These are phyloP conservation scores for Pseudoscleropodium purum DNA, from an alignment of 225 moss, liverwort and hornwort genomes.

Conservation along the genomic window DNA sequence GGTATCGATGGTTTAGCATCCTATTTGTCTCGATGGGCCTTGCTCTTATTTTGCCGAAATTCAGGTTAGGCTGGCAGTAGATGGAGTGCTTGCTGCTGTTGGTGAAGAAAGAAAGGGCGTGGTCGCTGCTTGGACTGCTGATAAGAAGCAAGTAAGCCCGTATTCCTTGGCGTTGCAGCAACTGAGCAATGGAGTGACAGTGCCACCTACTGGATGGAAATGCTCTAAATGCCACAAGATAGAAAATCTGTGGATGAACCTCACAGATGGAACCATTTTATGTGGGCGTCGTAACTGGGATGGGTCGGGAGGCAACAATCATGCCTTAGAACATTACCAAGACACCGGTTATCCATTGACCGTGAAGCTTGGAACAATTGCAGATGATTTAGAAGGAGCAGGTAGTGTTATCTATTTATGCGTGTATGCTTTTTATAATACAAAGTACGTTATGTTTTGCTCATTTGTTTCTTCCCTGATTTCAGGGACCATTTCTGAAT, in stretches of 20 bases:
- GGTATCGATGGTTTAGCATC: not conserved
- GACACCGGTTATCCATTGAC: slow-evolving; percentile 62
- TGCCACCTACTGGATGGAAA: slow-evolving; percentile 78
- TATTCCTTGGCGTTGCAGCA: slow-evolving; percentile 63
- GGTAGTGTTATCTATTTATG: slow-evolving; percentile 13
- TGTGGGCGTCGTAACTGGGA: slow-evolving; percentile 89
- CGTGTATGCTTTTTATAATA: not conserved
- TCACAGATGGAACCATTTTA: slow-evolving; percentile 75
- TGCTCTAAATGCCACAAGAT: slow-evolving; percentile 82
- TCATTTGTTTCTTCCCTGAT: not conserved
- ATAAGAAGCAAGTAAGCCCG: slow-evolving; percentile 69
- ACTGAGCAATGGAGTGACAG: slow-evolving; percentile 75
- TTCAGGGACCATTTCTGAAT: not conserved
- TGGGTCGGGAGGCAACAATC: slow-evolving; percentile 77
- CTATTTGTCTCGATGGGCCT: not conserved
- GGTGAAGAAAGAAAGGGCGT: slow-evolving; percentile 91
- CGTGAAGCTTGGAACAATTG: slow-evolving; percentile 85
- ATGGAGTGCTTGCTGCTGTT: slow-evolving; percentile 80
- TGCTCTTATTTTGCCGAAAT: not conserved
- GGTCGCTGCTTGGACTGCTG: slow-evolving; percentile 83
- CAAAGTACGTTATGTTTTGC: not conserved
- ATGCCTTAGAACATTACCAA: slow-evolving; percentile 70
- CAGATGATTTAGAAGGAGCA: slow-evolving; percentile 78
- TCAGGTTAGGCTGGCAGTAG: slow-evolving; percentile 89
- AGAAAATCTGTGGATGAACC: slow-evolving; percentile 88